Conservation (phyloP, 768 basidiomycete species). For the Boletus huronensis region DNA sequence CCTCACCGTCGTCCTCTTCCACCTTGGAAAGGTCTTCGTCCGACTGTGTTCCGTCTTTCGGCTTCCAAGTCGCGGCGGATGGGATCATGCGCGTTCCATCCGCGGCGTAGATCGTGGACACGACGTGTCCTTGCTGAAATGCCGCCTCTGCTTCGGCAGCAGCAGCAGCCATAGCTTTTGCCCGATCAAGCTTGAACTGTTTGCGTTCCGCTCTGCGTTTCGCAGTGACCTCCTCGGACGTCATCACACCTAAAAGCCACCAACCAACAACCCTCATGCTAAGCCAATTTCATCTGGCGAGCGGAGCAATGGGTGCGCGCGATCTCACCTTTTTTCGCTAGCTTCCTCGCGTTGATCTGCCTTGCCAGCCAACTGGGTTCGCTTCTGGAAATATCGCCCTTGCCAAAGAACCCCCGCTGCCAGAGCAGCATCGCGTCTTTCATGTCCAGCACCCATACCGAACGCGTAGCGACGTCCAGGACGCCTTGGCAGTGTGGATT, state of each 20-base stretch:
- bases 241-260: conserved; percentile 37
- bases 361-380: conserved; percentile 92
- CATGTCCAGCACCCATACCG: conserved; percentile 76
- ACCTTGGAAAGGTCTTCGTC: conserved; percentile 13
- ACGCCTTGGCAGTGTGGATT: conserved; percentile 75
- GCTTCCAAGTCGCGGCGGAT: conserved; percentile 79
- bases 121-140: conserved; percentile 68
- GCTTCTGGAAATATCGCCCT: conserved; percentile 90
- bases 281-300: neutral
- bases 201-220: conserved; percentile 83
- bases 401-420: conserved; percentile 94
- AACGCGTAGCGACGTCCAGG: conserved; percentile 76
- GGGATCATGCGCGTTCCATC: conserved; percentile 51
- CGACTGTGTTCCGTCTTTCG: conserved; percentile 30
- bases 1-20: conserved; percentile 22
- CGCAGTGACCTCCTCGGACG: conserved; percentile 89
- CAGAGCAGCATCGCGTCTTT: conserved; percentile 72
- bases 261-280: neutral
- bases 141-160: conserved; percentile 76
- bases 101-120: conserved; percentile 55
- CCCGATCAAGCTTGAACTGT: conserved; percentile 92
- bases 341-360: conserved; percentile 57
- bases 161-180: conserved; percentile 78
- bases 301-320: neutral
- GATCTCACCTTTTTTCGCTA: conserved; percentile 54